Percentiles rank a stretch among this genome's conserved stretches.
phyloP scores from a whole-genome alignment of 2,329 filamentous ascomycete species.

The Xylaria sp. region DNA sequence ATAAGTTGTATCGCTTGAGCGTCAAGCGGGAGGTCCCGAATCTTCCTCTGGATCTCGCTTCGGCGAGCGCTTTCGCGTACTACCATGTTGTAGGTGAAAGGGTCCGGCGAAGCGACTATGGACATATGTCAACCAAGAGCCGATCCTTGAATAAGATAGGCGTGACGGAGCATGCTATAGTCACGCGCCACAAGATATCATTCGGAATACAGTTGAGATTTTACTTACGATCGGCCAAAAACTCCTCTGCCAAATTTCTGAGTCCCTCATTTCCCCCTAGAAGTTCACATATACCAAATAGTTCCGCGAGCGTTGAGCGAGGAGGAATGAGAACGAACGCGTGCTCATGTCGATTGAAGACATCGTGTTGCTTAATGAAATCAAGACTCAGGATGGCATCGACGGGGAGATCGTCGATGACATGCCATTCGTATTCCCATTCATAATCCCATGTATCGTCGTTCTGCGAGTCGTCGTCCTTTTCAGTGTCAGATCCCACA shows the following conservation, averaged over 20 bases:
- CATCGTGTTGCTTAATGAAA: background rate
- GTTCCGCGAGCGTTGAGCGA: background rate
- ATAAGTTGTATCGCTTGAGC: no score
- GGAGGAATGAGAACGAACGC: background rate
- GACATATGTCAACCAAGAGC: no score
- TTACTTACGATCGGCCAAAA: background rate
- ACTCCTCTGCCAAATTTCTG: background rate
- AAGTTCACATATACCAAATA: background rate
- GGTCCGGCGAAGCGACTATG: background rate
- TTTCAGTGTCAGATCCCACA: background rate
- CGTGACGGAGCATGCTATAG: background rate
- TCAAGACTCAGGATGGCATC: background rate
- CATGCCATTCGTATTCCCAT: constrained; percentile 19
- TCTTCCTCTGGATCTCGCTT: background rate
- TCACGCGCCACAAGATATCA: background rate
- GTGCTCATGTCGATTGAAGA: background rate
- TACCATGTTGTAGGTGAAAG: background rate
- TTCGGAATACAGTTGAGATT: background rate
- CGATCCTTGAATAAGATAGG: background rate
- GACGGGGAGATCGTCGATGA: background rate
- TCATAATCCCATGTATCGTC: constrained; percentile 6
- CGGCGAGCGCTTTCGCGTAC: background rate
- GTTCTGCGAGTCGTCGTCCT: background rate
- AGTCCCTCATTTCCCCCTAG: background rate
- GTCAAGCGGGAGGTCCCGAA: background rate